Base-by-base conservation (phyloP, 2,329 filamentous ascomycete species). In the Colletotrichum truncatum region DNA sequence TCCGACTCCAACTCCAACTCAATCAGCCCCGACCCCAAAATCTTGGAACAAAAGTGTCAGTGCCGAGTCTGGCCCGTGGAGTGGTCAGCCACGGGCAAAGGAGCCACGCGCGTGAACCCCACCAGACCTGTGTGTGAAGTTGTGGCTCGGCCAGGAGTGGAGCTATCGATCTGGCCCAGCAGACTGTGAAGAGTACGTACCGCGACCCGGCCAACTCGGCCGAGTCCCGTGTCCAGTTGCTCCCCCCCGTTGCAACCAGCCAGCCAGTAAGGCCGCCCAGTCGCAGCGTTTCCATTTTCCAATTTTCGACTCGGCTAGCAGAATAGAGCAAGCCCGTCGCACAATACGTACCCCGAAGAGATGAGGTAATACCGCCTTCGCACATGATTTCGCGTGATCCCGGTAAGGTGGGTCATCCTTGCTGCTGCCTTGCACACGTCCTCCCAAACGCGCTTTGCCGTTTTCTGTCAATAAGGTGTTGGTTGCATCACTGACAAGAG, bases 301-400 rank as follows among this genome's bases (percentile, higher is more conserved):
- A n/a, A 54, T 54, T 34, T 25, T 45, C 48, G 49, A 46, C 32
- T 43, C 25, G 11, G n/a, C n/a, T n/a, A 10, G 18, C 14, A 46
- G 32, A 23, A 8, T 23, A 25, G 28, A 36, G n/a, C 36, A 6
- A 30, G 45, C 26, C 45, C 28, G 25, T 16, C n/a, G 32, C 30
- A 28, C 26, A 49, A 16, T 41, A 64, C 54, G 55, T 52, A 38
- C 7, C 23, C 34, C 36, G 52, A 34, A 41, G 14, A 39, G 49
- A 51, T 66, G 41, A 66, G 49, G 51, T 64, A 66, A 63, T 56
- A 45, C 51, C 30, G 34, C 58, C 28, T 38, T 23, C 18, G 16
- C 63, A 66, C 58, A 56, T 66, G 64, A 66, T 64, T 64, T 64
- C 64, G 64, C 59, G 64, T 36, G 38, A 58, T 52, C 45, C 32